phyloP scores from a whole-genome alignment of 2,329 filamentous ascomycete species.

The Beauveria rudraprayagi region DNA sequence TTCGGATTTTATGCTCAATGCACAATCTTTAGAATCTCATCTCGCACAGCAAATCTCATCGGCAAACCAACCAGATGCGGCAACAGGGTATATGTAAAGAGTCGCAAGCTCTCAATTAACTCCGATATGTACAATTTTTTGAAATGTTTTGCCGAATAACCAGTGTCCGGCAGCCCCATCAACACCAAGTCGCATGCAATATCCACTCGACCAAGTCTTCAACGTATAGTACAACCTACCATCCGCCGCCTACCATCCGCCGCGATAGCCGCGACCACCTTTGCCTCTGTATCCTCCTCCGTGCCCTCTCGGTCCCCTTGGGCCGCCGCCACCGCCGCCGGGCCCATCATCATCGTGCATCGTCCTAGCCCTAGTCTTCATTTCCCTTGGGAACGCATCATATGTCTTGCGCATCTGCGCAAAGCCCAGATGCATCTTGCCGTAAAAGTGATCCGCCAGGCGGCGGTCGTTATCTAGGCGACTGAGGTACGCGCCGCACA shows the following conservation, averaged over 20 bases:
- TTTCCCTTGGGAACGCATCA: conserved; percentile 77
- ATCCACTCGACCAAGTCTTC: background rate
- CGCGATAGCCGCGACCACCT: conserved; percentile 42
- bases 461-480: conserved; percentile 89
- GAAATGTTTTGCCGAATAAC: background rate
- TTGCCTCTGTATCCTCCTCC: conserved; percentile 47
- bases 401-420: conserved; percentile 96
- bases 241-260: conserved; percentile 43
- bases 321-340: conserved; percentile 33
- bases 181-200: conserved; percentile 1
- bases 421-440: conserved; percentile 98
- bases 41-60: background rate
- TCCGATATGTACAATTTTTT: background rate
- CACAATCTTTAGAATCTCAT: background rate
- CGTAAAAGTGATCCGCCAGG: conserved; percentile 95
- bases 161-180: conserved; percentile 3
- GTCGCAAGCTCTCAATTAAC: background rate
- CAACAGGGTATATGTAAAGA: background rate
- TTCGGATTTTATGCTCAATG: background rate
- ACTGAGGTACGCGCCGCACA: conserved; percentile 90
- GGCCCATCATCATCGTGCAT: conserved; percentile 41
- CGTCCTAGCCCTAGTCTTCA: conserved; percentile 60
- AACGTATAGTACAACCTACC: conserved; percentile 24
- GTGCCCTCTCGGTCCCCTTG: conserved; percentile 44
- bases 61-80: background rate